Conservation (phyloP, 768 basidiomycete species). For the Tricholoma furcatifolium region DNA sequence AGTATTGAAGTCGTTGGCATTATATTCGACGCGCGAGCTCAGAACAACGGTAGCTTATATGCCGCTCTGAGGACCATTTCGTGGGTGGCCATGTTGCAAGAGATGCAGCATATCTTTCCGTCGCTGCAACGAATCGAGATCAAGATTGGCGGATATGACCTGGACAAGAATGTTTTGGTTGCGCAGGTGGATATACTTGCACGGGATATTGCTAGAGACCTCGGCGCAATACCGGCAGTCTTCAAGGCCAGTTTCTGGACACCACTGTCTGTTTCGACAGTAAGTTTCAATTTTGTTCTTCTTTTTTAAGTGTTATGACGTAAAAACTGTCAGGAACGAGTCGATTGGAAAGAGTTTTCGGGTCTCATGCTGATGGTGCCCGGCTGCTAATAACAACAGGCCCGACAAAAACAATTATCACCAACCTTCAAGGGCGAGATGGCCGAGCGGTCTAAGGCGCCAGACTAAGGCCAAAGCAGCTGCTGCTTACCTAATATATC, state of each 20-base stretch:
- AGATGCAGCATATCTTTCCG: background rate
- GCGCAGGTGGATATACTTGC: background rate
- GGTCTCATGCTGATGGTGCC: background rate
- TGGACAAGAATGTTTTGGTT: background rate
- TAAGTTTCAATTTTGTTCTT: too few relatives aligned
- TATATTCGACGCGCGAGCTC: background rate
- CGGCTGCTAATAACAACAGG: too few relatives aligned
- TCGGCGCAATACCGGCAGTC: too few relatives aligned
- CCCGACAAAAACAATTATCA: too few relatives aligned
- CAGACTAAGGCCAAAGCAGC: conserved; percentile 51
- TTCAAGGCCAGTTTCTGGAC: background rate
- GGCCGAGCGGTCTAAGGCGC: conserved; percentile 78
- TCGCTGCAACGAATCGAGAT: background rate
- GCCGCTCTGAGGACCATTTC: background rate
- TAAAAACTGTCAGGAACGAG: too few relatives aligned
- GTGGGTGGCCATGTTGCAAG: background rate
- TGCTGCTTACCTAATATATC: conserved; percentile 13
- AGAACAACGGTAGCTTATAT: too few relatives aligned
- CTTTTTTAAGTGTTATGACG: too few relatives aligned
- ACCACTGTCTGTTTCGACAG: too few relatives aligned
- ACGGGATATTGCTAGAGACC: too few relatives aligned
- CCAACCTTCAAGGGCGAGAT: conserved; percentile 56
- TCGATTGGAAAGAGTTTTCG: background rate
- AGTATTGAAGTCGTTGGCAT: background rate
- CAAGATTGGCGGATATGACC: background rate